Evolutionary conservation across 805 yeast genomes (phyloP).

Genomic region (Metschnikowia gruessii): DNA sequence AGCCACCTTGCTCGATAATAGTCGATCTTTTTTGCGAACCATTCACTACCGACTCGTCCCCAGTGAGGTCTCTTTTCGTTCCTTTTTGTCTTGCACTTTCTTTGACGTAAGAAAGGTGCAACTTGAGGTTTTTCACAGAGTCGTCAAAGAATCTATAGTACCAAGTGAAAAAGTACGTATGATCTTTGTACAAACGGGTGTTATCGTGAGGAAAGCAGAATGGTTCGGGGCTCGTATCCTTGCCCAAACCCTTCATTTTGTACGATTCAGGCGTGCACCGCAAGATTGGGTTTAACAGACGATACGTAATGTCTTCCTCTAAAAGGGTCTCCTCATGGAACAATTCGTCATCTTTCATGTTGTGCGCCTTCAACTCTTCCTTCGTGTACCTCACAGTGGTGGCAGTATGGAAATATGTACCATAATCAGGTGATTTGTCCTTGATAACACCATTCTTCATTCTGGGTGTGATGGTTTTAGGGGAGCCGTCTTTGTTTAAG

Average conservation of each 20-base stretch:
- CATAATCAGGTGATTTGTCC: conserved; percentile 66
- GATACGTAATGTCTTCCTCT: conserved; percentile 74
- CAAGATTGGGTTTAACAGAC: conserved; percentile 68
- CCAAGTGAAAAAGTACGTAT: conserved; percentile 80
- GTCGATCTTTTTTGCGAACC: conserved; percentile 27
- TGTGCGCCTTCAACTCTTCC: conserved; percentile 68
- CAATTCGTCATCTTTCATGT: conserved; percentile 59
- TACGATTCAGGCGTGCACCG: conserved; percentile 84
- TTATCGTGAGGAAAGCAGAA: conserved; percentile 79
- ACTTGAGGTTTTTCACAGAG: conserved; percentile 55
- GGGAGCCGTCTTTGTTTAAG: conserved; percentile 70
- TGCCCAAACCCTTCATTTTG: conserved; percentile 59
- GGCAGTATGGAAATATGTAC: conserved; percentile 73
- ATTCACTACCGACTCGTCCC: conserved; percentile 13
- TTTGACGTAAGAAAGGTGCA: conserved; percentile 65
- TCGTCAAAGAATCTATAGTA: conserved; percentile 60
- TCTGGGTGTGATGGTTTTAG: conserved; percentile 76
- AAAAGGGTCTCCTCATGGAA: conserved; percentile 53
- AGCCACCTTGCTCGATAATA: conserved; percentile 40
- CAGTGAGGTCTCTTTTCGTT: conserved; percentile 39
- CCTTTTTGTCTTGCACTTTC: conserved; percentile 58
- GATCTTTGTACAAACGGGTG: conserved; percentile 51
- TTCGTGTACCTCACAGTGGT: conserved; percentile 54
- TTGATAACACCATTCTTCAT: conserved; percentile 68
- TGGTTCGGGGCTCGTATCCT: conserved; percentile 62